Evolutionary conservation across 1,139 yeast species (phyloP).

Genomic region (Kodamaea fungicola): DNA sequence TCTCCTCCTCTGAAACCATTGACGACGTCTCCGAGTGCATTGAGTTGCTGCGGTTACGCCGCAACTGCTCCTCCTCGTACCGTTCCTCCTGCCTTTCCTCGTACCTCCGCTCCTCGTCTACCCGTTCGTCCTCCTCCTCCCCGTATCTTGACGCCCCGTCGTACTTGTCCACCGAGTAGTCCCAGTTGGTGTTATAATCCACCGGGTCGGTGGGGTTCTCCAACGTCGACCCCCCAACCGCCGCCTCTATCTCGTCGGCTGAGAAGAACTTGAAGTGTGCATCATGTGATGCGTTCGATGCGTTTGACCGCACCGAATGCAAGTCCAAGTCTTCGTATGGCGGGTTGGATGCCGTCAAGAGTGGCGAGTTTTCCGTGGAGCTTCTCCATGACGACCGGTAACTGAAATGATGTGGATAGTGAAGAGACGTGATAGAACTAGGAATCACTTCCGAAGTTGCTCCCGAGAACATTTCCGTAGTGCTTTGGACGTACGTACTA

Average conservation of each 20-base stretch:
- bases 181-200: slow-evolving; percentile 74
- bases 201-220: slow-evolving; percentile 54
- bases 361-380: slow-evolving; percentile 35
- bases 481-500: slow-evolving; percentile 40
- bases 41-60: background rate
- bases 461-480: slow-evolving; percentile 80
- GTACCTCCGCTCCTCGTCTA: background rate
- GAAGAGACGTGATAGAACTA: slow-evolving; percentile 84
- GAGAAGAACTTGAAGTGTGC: slow-evolving; percentile 72
- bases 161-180: slow-evolving; percentile 45
- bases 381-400: slow-evolving; percentile 17
- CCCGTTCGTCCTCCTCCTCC: background rate
- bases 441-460: slow-evolving; percentile 89
- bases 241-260: slow-evolving; percentile 75
- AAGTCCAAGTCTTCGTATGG: slow-evolving; percentile 21
- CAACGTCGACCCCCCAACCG: slow-evolving; percentile 83
- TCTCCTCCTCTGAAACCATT: slow-evolving; percentile 1
- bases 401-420: slow-evolving; percentile 57
- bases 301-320: slow-evolving; percentile 27
- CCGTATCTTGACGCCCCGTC: slow-evolving; percentile 27
- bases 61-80: background rate
- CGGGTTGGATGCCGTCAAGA: slow-evolving; percentile 20
- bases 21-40: background rate
- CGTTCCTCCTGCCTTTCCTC: background rate
- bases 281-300: slow-evolving; percentile 29